Conservation (phyloP, 192 early-diverging fungal genomes). For the Spinellus fusiger region DNA sequence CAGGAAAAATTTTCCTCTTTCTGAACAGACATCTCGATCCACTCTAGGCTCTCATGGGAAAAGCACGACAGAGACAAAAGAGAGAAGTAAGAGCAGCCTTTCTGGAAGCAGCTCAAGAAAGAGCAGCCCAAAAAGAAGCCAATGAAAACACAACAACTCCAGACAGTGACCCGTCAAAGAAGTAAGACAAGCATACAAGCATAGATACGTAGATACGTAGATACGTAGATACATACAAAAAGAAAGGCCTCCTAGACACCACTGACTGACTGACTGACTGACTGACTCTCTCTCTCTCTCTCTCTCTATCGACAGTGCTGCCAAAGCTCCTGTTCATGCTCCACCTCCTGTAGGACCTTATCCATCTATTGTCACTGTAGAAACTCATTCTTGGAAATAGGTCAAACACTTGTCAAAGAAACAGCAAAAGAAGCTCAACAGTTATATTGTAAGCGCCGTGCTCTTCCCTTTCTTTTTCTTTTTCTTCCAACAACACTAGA, state of each 20-base stretch:
- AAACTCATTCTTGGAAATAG: conserved; percentile 23
- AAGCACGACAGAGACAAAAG: not conserved
- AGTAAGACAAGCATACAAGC: not conserved
- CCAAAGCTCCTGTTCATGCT: no score
- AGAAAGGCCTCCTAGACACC: no score
- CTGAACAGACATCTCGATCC: conserved; percentile 23
- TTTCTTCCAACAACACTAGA: not conserved
- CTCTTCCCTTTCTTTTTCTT: not conserved
- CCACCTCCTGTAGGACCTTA: no score
- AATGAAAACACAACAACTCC: not conserved
- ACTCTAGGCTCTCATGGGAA: conserved; percentile 4
- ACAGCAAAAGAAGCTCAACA: conserved; percentile 72
- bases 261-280: no score
- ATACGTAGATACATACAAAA: no score
- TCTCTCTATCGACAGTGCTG: no score
- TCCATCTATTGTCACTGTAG: no score
- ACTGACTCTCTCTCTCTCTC: no score
- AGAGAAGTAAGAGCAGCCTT: not conserved
- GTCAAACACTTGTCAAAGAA: conserved; percentile 50
- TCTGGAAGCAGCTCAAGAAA: not conserved
- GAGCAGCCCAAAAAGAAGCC: not conserved
- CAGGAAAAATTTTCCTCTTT: conserved; percentile 7
- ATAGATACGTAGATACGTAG: no score
- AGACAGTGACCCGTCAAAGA: not conserved
- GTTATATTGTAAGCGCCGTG: conserved; percentile 59